Base-by-base conservation (phyloP, 305 asterid species). In the Plantago lanceolata region DNA sequence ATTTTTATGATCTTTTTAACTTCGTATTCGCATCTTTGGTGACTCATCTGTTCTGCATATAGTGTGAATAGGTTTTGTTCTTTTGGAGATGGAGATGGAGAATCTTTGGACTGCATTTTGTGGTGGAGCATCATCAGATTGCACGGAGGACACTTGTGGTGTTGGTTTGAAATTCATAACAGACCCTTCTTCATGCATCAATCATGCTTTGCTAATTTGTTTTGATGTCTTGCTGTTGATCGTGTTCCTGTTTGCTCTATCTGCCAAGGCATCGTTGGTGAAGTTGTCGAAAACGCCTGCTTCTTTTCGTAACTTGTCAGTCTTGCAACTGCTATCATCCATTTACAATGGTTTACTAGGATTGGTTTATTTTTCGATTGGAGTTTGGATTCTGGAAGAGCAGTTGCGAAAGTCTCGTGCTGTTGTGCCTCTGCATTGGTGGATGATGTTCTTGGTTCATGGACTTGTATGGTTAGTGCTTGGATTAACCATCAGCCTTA, bases 341-440 rank as follows among this genome's bases (percentile, higher is more conserved):
- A 28, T 79, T 50, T 87, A 76, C 20, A 93, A 87, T 73, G 84
- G 87, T 57, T 48, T 87, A 9, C 63, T 93, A 18, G 97, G 94
- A 9, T 18, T 76, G 50, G 57, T 78, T 43, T 82, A 75, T 62
- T 51, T 87, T 26, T 69, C 61, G 47, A 28, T 71, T 17, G 95
- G 96, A 21, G 73, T 73, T 59, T 93, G 94, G 94, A 68, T 71
- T 68, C 49, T 89, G 19, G 85, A 59, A 59, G 52, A 59, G 33
- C 78, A 75, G 18, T 20, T 75, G 69, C 73, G 74, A 57, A 77
- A 65, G 53, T 8, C 61, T 44, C 67, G 43, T 21, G 59, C 75
- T 8, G 0, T 65, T 37, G 19, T 69, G 18, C 94, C 98, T 50
- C 73, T 85, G 21, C 84, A 85, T 70, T 61, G 79, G 87, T 93